phyloP scores from a whole-genome alignment of 768 basidiomycete genomes.

The Amanita thiersii region DNA sequence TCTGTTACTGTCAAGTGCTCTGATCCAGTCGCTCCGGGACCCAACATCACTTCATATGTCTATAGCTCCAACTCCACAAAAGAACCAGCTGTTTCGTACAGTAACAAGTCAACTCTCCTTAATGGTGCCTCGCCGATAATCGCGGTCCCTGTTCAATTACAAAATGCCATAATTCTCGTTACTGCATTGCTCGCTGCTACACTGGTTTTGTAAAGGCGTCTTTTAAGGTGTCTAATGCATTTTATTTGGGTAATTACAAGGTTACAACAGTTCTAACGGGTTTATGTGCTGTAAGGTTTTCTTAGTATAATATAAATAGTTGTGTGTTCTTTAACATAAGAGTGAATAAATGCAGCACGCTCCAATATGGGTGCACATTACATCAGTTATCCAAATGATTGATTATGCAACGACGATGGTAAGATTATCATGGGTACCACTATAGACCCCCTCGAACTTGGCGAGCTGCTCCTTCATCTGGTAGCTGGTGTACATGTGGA shows the following conservation, averaged over 20 bases:
- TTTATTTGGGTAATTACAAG: no score
- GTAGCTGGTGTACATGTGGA: constrained; percentile 61
- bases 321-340: no score
- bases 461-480: constrained; percentile 50
- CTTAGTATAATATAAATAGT: no score
- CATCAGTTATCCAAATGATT: no score
- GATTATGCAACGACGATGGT: background rate
- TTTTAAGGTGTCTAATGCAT: background rate
- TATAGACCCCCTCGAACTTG: constrained; percentile 41
- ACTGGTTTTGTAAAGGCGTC: constrained; percentile 11
- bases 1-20: constrained; percentile 59
- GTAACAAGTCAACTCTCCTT: constrained; percentile 49
- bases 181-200: constrained; percentile 15
- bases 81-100: constrained; percentile 46
- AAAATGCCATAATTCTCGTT: constrained; percentile 17
- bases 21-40: constrained; percentile 32
- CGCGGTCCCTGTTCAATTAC: constrained; percentile 7
- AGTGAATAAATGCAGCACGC: no score
- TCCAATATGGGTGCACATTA: no score
- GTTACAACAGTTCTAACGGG: no score
- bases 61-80: constrained; percentile 49
- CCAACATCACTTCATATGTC: constrained; percentile 54
- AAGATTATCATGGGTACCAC: constrained; percentile 16
- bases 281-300: no score
- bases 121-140: constrained; percentile 29